Evolutionary conservation across 1,139 yeast genomes (phyloP), one percentile per base, ranked within the genome.

Genomic region (Torulaspora pretoriensis): DNA sequence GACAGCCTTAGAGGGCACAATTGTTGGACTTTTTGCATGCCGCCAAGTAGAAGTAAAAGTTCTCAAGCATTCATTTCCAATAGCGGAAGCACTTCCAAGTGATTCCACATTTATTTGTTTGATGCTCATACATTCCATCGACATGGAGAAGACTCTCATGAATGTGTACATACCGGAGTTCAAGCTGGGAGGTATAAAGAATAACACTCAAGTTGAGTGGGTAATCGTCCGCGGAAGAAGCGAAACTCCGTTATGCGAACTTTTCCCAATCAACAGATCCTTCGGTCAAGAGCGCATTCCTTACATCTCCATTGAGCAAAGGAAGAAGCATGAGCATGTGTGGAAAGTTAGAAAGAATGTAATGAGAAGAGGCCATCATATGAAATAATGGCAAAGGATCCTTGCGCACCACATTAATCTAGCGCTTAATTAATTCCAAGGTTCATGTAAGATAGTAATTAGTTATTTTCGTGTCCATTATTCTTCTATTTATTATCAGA

Each of bases 331-430:
- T 27, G 83, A 84, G 26, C 83, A 81, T 38, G 75, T 75, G 1
- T 78, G 85, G 77, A 77, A 76, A 53, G 74, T 77, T 0, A 67
- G 94, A 49, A 68, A 85, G 50, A 83, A 82, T 54, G 75, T 82
- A n/a, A 68, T 70, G 66, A 71, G 87, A 64, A 67, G 80, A 53
- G 68, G 73, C 2, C 72, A 72, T 28, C 51, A 44, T 10, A 48
- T 50, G 47, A 54, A 51, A 41, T 58, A 17, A 40, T 41, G 28
- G 31, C 27, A 24, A 27, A 14, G 8, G 14, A 33, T 32, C 17
- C 23, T 6, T 10, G 13, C 25, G 9, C 16, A n/a, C 22, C 19
- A 6, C 31, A 13, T n/a, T 22, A 17, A 25, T 13, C 17, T 17
- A 24, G 30, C 32, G 17, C 29, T 32, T 38, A n/a, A 27, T 19